Base-by-base conservation (phyloP, 306 rosid species). In the Prunus armeniaca region DNA sequence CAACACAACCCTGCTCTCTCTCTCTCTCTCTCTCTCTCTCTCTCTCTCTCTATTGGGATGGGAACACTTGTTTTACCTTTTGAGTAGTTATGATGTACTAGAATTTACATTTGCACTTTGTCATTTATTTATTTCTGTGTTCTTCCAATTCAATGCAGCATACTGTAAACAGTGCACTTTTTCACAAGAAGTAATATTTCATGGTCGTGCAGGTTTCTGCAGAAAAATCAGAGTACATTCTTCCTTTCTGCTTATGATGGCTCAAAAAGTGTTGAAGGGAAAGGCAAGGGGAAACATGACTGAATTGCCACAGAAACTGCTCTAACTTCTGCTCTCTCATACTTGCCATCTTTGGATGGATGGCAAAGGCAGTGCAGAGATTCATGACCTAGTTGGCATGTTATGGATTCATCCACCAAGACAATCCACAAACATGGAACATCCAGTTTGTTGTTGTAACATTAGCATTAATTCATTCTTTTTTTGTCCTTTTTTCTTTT, bases 181-280 rank as follows among this genome's bases (percentile, higher is more conserved):
- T 74, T 43, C 43, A 49, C 30, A 52, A 19, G 28, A 22, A 32
- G 50, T 54, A 54, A 10, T 38, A 15, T 12, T 41, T 27, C 22
- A 14, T 45, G 47, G 74, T 61, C 60, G 6, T 73, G 89, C 89
- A 95, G 99, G 85, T 95, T 87, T 87, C 72, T 95, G 88, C 97
- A 88, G 92, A 92, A 89, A 80, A 88, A 89, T 84, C 97, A 92
- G 76, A 81, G 86, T 74, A 52, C 84, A 11, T 84, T 88, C 89
- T 95, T 90, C 74, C 88, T 90, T 63, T 85, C 96, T 17, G 88
- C 91, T 32, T 89, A 95, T 75, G 96, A 87, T 54, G 85, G 77
- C 76, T 5, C 81, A 20, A 86, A 91, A 86, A 84, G 81, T 49
- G 77, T 79, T 7, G 93, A 86, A 73, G 95, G 88, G 79, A 87